Evolutionary conservation across 371 early-diverging fungal species (phyloP).

Genomic region (Actinomortierella ambigua): DNA sequence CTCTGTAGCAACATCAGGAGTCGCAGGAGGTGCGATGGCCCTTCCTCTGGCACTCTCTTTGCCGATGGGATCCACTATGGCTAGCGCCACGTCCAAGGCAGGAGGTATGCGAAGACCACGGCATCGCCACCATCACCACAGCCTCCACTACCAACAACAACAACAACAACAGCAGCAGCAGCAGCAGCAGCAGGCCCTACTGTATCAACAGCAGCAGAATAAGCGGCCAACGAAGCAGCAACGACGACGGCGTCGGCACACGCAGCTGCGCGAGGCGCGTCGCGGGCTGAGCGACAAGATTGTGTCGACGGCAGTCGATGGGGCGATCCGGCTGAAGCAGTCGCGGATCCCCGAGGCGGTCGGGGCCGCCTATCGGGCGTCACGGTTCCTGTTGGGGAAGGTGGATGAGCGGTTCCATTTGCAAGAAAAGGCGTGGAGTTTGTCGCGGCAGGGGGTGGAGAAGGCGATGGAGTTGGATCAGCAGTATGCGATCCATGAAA

Average conservation of each 20-base stretch:
- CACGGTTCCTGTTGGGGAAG: slow-evolving; percentile 46
- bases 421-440: slow-evolving; percentile 57
- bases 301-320: slow-evolving; percentile 51
- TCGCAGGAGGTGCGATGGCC: slow-evolving; percentile 17
- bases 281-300: slow-evolving; percentile 47
- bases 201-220: slow-evolving; percentile 15
- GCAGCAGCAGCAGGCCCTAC: too few relatives aligned
- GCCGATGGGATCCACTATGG: too few relatives aligned
- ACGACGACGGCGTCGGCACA: too few relatives aligned
- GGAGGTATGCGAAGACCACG: slow-evolving; percentile 9
- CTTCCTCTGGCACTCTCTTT: too few relatives aligned
- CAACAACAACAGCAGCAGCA: too few relatives aligned
- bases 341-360: slow-evolving; percentile 70
- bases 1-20: slow-evolving; percentile 12
- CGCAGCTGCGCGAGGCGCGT: slow-evolving; percentile 8
- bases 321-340: slow-evolving; percentile 67
- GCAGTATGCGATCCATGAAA: slow-evolving; percentile 64
- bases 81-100: not conserved
- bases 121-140: not conserved
- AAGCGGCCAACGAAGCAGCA: not conserved
- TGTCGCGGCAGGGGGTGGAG: slow-evolving; percentile 52
- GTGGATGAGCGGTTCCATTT: slow-evolving; percentile 60
- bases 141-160: not conserved
- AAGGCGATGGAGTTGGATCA: slow-evolving; percentile 62
- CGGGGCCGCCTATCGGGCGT: slow-evolving; percentile 48